Base-by-base conservation (phyloP, 2,329 filamentous ascomycete species). In the Ramularia endophylla region DNA sequence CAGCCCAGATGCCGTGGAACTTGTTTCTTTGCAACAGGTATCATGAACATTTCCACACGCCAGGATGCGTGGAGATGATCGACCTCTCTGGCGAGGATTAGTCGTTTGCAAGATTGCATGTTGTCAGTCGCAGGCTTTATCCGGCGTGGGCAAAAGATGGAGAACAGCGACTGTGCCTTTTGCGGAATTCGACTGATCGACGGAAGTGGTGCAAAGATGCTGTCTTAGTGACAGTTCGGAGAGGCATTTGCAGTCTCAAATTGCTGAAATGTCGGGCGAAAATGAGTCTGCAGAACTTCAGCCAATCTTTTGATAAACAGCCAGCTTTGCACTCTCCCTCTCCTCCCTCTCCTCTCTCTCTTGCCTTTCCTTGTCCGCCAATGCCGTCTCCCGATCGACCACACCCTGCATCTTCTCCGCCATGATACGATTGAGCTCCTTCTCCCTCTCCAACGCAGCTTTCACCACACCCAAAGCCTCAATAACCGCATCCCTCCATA, bases 311-410 rank as follows among this genome's bases (percentile, higher is more conserved):
- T 25, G 22, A 11, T 11, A 11, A 25, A 25, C 22, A 25, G 11
- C 11, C 6, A 11, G 22, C 22, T 11, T 25, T 25, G 11, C 11
- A 11, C 22, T 25, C 22, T 25, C 22, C 22, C 11, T 11, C 22
- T 25, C 22, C 22, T 11, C 22, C 22, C 11, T 25, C 22, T 6
- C 11, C 22, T 25, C 22, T 11, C 47, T 40, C 39, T 55, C 51
- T 34, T 34, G 34, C 47, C 50, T 56, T 51, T 73, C 66, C 40
- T 61, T 47, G 27, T 65, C 56, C 50, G 63, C 66, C 41, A 74
- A 42, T 44, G 58, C 60, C 40, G 54, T 67, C 60, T 78, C 74
- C 50, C 64, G 44, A 40, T 73, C 66, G 18, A 75, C 63, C 45
- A 76, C 67, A 20, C 45, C 57, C 48, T 67, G 59, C 68, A 76